A percentile compares a stretch with the other conserved stretches of the same genome.
phyloP scores from a whole-genome alignment of 768 basidiomycete species.

The Dendrothele bispora region DNA sequence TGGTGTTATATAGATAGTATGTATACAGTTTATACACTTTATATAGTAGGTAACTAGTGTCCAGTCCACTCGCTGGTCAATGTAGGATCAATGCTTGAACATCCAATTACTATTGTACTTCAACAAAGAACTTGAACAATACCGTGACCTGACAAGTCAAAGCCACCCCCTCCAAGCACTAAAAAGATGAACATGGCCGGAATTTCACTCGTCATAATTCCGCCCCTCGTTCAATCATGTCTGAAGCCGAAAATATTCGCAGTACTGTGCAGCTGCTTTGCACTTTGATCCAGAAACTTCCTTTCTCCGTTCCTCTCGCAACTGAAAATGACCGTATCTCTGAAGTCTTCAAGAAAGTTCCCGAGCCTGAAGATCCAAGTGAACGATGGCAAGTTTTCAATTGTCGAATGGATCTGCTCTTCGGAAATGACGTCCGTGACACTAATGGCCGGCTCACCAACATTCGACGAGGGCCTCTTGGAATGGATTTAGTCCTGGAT shows the following conservation, averaged over 20 bases:
- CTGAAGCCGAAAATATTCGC: constrained; percentile 5
- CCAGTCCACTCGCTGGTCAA: too few species aligned
- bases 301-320: constrained; percentile 6
- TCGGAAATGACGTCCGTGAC: constrained; percentile 11
- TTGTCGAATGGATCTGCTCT: constrained; percentile 11
- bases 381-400: constrained; percentile 14
- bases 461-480: not conserved
- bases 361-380: constrained; percentile 1
- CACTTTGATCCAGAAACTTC: constrained; percentile 5
- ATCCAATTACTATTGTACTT: too few species aligned
- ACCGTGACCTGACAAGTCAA: too few species aligned
- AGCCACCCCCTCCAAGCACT: too few species aligned
- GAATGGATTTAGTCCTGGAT: constrained; percentile 1
- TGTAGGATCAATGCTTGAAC: too few species aligned
- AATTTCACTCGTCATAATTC: too few species aligned
- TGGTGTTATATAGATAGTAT: too few species aligned
- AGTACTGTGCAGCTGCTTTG: not conserved
- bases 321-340: constrained; percentile 7
- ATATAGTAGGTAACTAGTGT: too few species aligned
- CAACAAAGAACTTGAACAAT: too few species aligned
- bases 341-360: constrained; percentile 10
- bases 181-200: too few species aligned
- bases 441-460: not conserved
- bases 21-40: too few species aligned
- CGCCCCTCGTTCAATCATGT: constrained; percentile 1